Evolutionary conservation across 805 yeast species (phyloP).

Genomic region (Saturnispora serradocipensis): DNA sequence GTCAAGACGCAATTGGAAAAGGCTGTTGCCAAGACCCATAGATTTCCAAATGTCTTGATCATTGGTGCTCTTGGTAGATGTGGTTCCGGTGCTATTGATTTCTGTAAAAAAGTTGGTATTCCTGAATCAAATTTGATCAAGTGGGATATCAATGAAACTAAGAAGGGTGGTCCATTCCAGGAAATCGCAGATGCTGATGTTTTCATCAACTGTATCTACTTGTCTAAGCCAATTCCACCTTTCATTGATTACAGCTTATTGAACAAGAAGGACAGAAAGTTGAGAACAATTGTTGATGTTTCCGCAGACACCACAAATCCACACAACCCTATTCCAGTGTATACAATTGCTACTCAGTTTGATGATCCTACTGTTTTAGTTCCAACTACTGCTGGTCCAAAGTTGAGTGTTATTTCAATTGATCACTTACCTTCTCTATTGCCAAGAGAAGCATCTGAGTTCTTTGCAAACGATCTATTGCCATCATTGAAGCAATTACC

Average conservation of each 20-base stretch:
- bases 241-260: constrained; percentile 65
- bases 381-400: constrained; percentile 70
- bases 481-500: constrained; percentile 85
- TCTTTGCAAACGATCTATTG: constrained; percentile 74
- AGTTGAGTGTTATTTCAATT: constrained; percentile 83
- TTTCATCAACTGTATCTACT: constrained; percentile 92
- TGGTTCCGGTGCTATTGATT: constrained; percentile 92
- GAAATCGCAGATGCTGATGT: constrained; percentile 85
- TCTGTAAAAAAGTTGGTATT: constrained; percentile 73
- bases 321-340: constrained; percentile 95
- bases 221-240: constrained; percentile 90
- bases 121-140: constrained; percentile 75
- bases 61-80: constrained; percentile 99
- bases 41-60: constrained; percentile 69
- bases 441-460: constrained; percentile 96
- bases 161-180: constrained; percentile 92
- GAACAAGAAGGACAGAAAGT: constrained; percentile 58
- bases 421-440: constrained; percentile 93
- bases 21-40: constrained; percentile 53
- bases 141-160: constrained; percentile 98
- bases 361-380: constrained; percentile 84
- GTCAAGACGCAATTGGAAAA: constrained; percentile 49
- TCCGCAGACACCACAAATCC: constrained; percentile 99
- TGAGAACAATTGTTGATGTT: constrained; percentile 92
- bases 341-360: constrained; percentile 82